These are phyloP conservation scores for Claviceps fusiformis DNA, from an alignment of 2,329 filamentous ascomycete genomes.

Conservation along the genomic window DNA sequence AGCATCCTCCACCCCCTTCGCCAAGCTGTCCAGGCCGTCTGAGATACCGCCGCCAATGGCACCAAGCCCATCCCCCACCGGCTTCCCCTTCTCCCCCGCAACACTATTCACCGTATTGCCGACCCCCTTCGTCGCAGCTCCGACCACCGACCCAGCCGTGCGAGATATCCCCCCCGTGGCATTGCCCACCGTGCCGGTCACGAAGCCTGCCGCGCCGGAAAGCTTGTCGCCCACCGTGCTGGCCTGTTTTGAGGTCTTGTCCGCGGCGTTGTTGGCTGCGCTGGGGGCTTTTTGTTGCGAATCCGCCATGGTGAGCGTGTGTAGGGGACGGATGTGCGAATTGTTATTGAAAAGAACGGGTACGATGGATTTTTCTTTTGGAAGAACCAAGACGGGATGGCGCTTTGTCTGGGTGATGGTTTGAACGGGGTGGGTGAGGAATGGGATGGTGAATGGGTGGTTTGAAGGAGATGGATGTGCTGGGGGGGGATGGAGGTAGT, in stretches of 20 bases:
- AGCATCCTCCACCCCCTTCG: constrained; percentile 42
- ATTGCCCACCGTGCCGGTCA: constrained; percentile 28
- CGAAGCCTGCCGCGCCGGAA: constrained; percentile 23
- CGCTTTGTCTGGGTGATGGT: no score
- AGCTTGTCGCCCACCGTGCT: constrained; percentile 16
- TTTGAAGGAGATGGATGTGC: no score
- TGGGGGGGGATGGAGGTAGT: no score
- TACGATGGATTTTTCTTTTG: no score
- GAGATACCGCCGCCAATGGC: constrained; percentile 40
- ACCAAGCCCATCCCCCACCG: constrained; percentile 40
- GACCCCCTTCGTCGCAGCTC: constrained; percentile 42
- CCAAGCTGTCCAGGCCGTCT: constrained; percentile 32
- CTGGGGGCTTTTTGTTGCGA: constrained; percentile 1
- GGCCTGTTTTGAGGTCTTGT: constrained; percentile 9
- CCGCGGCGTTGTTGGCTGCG: constrained; percentile 3
- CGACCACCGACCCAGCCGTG: constrained; percentile 27
- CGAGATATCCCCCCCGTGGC: constrained; percentile 25
- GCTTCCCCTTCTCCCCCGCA: constrained; percentile 39
- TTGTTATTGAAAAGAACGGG: no score
- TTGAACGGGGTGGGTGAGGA: no score
- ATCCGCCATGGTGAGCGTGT: constrained; percentile 4
- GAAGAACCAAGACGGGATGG: no score
- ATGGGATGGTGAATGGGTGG: no score
- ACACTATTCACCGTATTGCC: constrained; percentile 40
- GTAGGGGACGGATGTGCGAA: no score